A percentile compares a stretch with the other conserved stretches of the same genome.
Evolutionary conservation across 345 rosid species (phyloP).

Genomic region (Gossypium herbaceum): DNA sequence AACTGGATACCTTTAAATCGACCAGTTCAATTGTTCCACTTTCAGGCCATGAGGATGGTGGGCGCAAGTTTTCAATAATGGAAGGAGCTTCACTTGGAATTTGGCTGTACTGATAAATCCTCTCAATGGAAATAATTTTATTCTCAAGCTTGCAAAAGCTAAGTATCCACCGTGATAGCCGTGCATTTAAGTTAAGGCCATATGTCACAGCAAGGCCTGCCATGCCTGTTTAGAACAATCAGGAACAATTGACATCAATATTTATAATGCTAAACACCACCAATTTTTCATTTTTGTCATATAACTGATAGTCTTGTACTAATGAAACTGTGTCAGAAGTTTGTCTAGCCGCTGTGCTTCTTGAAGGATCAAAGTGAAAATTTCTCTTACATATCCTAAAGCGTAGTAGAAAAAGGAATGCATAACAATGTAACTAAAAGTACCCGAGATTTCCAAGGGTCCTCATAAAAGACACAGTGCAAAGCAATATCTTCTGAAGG

Average conservation of each 20-base stretch:
- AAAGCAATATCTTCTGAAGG: background rate
- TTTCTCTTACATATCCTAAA: background rate
- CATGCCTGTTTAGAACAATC: slow-evolving; percentile 64
- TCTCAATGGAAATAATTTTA: slow-evolving; percentile 92
- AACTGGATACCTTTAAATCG: slow-evolving; percentile 69
- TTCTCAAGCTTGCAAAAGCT: slow-evolving; percentile 99
- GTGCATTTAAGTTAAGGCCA: slow-evolving; percentile 95
- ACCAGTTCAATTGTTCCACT: slow-evolving; percentile 70
- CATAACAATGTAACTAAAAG: background rate
- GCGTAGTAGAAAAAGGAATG: background rate
- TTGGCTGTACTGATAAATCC: slow-evolving; percentile 95
- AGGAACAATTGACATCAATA: slow-evolving; percentile 17
- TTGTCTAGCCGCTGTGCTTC: background rate
- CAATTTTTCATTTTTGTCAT: background rate
- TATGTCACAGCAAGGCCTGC: slow-evolving; percentile 99
- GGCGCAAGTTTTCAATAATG: slow-evolving; percentile 58
- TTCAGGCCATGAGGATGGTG: slow-evolving; percentile 83
- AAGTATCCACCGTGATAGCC: slow-evolving; percentile 95
- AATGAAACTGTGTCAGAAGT: background rate
- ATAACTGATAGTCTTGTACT: background rate
- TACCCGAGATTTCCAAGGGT: background rate
- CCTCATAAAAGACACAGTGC: background rate
- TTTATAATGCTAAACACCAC: background rate
- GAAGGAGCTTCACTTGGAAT: slow-evolving; percentile 73
- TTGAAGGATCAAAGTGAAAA: background rate